These are phyloP conservation scores for Globisporangium parvum DNA, from an alignment of 352 stramenopile species.

Conservation along the genomic window DNA sequence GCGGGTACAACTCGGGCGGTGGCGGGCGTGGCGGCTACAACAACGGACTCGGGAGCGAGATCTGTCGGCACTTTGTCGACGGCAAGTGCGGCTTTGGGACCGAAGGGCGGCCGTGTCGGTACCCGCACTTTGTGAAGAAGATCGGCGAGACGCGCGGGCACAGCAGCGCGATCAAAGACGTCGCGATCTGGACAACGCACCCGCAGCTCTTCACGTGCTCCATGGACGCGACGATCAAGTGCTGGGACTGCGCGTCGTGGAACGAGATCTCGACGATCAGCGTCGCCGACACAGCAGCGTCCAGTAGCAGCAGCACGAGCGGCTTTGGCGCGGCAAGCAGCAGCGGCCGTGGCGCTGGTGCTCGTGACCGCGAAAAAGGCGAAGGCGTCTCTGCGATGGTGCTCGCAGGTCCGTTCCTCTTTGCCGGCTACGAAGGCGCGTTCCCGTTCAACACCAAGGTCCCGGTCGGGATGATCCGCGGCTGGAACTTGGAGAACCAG, in stretches of 20 bases:
- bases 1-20: conserved; percentile 28
- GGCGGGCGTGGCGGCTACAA: conserved; percentile 25
- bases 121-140: conserved; percentile 79
- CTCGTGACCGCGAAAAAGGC: conserved; percentile 13
- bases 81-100: conserved; percentile 53
- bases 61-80: conserved; percentile 61
- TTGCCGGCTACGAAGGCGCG: conserved; percentile 70
- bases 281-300: conserved; percentile 26
- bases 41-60: conserved; percentile 44
- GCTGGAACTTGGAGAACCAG: conserved; percentile 80
- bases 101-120: conserved; percentile 57
- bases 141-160: conserved; percentile 77
- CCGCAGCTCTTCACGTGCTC: conserved; percentile 79
- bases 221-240: conserved; percentile 66
- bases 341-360: conserved; percentile 9
- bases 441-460: conserved; percentile 54
- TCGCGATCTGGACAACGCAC: conserved; percentile 59
- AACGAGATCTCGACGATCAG: conserved; percentile 73
- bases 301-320: conserved; percentile 1
- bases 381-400: conserved; percentile 69
- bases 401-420: conserved; percentile 70
- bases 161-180: conserved; percentile 66
- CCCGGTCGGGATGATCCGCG: conserved; percentile 65
- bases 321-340: conserved; percentile 13
- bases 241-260: conserved; percentile 81